phyloP scores from a whole-genome alignment of 2,329 filamentous ascomycete species.

The Fusarium tanahbumbuense region DNA sequence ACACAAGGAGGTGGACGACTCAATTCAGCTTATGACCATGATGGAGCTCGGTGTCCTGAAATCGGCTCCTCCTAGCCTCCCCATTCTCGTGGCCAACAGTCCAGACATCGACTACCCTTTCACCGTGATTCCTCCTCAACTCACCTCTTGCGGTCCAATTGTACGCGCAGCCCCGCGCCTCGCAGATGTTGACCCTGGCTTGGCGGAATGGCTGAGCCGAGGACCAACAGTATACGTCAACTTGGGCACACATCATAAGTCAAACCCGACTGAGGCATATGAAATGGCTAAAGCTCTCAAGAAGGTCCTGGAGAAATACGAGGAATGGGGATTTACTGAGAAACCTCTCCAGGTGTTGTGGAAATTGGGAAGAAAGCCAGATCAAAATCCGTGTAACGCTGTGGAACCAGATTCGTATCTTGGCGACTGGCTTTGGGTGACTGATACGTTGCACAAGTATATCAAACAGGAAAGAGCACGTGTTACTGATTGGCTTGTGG shows the following conservation, averaged over 20 bases:
- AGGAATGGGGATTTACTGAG: rapidly evolving
- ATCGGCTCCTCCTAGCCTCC: neutral
- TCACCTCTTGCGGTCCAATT: neutral
- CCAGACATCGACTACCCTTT: neutral
- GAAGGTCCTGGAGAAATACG: neutral
- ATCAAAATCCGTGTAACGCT: neutral
- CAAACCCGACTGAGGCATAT: neutral
- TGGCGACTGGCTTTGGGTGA: neutral
- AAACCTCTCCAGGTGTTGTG: neutral
- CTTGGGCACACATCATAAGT: neutral
- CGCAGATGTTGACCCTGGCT: rapidly evolving
- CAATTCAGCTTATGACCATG: neutral
- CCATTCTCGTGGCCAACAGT: neutral
- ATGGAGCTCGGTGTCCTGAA: neutral
- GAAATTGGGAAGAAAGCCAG: neutral
- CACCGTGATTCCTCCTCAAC: neutral
- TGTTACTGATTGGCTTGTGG: neutral
- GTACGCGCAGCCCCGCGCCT: neutral
- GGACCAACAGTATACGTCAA: neutral
- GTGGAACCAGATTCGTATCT: neutral
- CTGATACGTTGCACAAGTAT: neutral
- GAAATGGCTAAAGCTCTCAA: neutral
- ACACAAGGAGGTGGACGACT: neutral
- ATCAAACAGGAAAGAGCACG: neutral
- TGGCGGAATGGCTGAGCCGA: neutral